Conservation (phyloP, 768 basidiomycete genomes). For the Psilocybe sp. region DNA sequence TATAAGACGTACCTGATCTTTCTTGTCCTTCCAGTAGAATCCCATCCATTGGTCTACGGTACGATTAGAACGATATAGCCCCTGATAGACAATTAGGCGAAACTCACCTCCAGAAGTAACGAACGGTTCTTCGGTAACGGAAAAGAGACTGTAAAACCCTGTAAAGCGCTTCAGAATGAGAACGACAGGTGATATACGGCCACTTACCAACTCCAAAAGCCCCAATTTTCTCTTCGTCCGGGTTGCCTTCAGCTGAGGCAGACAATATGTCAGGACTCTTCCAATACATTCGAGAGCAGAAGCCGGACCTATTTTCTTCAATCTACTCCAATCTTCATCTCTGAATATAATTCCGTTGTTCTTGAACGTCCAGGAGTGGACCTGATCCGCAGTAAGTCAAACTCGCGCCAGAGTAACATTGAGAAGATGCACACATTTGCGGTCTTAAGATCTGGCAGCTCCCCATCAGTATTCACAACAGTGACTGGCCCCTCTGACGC, state of each 20-base stretch:
- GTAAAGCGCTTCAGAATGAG: not conserved
- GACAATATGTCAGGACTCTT: not conserved
- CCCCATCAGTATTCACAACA: not conserved
- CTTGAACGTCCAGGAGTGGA: slow-evolving; percentile 79
- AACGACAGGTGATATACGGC: not conserved
- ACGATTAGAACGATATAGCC: slow-evolving; percentile 7
- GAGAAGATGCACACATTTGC: slow-evolving; percentile 42
- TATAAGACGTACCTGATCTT: slow-evolving; percentile 62
- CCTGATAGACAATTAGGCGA: slow-evolving; percentile 14
- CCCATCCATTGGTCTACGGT: slow-evolving; percentile 83
- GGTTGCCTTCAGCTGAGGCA: slow-evolving; percentile 80
- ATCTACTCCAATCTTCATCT: slow-evolving; percentile 82
- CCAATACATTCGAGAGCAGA: not conserved
- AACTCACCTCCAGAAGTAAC: slow-evolving; percentile 72
- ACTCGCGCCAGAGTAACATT: not conserved
- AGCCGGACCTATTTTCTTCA: slow-evolving; percentile 80
- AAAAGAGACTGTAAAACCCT: slow-evolving; percentile 72
- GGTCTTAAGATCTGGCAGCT: slow-evolving; percentile 64
- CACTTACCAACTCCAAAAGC: slow-evolving; percentile 83
- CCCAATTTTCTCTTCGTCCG: slow-evolving; percentile 92
- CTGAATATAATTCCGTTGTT: slow-evolving; percentile 87
- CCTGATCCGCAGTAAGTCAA: slow-evolving; percentile 33
- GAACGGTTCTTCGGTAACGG: slow-evolving; percentile 80
- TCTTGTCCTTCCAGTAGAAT: slow-evolving; percentile 94
- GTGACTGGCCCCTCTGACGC: slow-evolving; percentile 7